Base-by-base conservation (phyloP, 257 asterid species). In the Anisodus acutangulus region DNA sequence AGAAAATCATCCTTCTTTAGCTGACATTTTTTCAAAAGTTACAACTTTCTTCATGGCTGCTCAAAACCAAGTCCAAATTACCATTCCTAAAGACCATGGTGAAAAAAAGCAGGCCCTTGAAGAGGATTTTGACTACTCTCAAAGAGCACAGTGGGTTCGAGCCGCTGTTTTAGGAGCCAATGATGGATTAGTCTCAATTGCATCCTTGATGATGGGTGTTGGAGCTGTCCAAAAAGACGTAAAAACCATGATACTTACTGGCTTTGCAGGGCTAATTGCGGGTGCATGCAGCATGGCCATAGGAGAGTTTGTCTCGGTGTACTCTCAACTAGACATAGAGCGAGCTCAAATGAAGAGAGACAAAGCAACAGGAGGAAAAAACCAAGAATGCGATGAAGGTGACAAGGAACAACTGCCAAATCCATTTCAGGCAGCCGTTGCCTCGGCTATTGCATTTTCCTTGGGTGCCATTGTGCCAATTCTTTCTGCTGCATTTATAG, bases 241-340 rank as follows among this genome's bases (percentile, higher is more conserved):
- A 47, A 90, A 88, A 17, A 85, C 86, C 83, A 91, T 91, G 95
- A 86, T 91, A 6, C 86, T 91, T 22, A 89, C 88, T 6, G 94
- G 94, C 19, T 89, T 90, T 62, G 91, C 93, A 4, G 93, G 94
- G 22, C 83, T 91, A 13, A 85, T 91, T 54, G 93, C 91, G 41
- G 93, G 93, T 2, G 92, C 93, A 54, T 71, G 57, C 45, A 71
- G 79, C 79, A 71, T 71, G 79, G 79, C 79, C 57, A 71, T 71
- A n/a, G 79, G 79, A 45, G 79, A 71, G 57, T 71, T 71, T 71
- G 79, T 71, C 16, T 69, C 79, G 0, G 57, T 71, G 37, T 43
- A 17, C 13, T 71, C 79, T 43, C 79, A 71, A 71, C 51, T 71
- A 71, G 79, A 71, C 58, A 71, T 71, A n/a, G 57, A 71, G 58